phyloP scores from a whole-genome alignment of 345 rosid species.

The Acer yangbiense region DNA sequence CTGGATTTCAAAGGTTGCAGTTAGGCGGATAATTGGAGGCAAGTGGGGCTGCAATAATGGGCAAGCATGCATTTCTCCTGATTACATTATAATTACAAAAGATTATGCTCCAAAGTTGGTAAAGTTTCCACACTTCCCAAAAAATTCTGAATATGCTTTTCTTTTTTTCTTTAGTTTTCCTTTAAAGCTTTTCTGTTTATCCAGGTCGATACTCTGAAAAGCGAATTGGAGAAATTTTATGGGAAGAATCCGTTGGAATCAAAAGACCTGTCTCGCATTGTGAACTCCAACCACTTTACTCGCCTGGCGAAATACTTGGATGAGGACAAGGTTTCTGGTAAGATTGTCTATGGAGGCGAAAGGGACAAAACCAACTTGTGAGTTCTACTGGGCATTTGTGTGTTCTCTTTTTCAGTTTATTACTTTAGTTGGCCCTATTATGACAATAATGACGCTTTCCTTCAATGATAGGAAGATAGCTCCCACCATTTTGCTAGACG shows the following conservation, averaged over 20 bases:
- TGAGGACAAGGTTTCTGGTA: conserved; percentile 79
- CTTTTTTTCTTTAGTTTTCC: conserved; percentile 16
- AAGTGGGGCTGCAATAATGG: conserved; percentile 96
- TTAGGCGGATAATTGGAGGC: conserved; percentile 77
- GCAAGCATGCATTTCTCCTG: conserved; percentile 91
- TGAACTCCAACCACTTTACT: conserved; percentile 74
- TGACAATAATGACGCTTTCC: conserved; percentile 7
- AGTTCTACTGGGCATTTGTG: conserved; percentile 33
- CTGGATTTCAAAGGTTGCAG: conserved; percentile 57
- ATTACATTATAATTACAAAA: conserved; percentile 77
- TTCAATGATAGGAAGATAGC: conserved; percentile 60
- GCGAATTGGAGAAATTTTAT: conserved; percentile 65
- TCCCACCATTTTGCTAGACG: conserved; percentile 90
- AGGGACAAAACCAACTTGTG: conserved; percentile 67
- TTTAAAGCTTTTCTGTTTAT: conserved; percentile 21
- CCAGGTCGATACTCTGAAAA: conserved; percentile 67
- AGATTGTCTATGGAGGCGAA: conserved; percentile 82
- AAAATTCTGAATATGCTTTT: not conserved
- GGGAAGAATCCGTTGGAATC: conserved; percentile 83
- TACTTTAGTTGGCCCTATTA: conserved; percentile 1
- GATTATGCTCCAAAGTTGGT: conserved; percentile 75
- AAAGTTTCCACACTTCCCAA: conserved; percentile 30
- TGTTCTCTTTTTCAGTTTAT: not conserved
- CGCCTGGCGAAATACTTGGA: conserved; percentile 79
- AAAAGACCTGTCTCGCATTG: conserved; percentile 79